Evolutionary conservation across 495 filamentous ascomycete genomes (phyloP).

Genomic region (Oidiodendron maius): DNA sequence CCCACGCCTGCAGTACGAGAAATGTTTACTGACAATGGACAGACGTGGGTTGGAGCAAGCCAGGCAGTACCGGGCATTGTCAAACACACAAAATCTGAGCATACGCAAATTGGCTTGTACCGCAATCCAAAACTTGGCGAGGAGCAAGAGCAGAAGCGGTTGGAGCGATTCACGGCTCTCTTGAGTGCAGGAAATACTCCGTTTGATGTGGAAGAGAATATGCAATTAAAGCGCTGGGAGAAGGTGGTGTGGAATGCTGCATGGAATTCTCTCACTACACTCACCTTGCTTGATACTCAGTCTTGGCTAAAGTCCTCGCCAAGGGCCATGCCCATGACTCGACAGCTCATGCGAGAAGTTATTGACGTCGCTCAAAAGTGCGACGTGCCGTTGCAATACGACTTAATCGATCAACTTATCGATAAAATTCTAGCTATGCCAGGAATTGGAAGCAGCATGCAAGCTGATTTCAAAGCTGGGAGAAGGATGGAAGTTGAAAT

Average conservation of each 20-base stretch:
- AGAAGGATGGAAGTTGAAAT: conserved; percentile 46
- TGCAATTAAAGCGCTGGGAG: conserved; percentile 45
- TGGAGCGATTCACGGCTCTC: conserved; percentile 33
- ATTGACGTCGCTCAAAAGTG: conserved; percentile 38
- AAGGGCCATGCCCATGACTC: conserved; percentile 37
- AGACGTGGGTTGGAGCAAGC: conserved; percentile 45
- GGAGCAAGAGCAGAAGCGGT: conserved; percentile 24
- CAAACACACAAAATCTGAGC: conserved; percentile 40
- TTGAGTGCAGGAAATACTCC: conserved; percentile 32
- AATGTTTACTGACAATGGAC: too few relatives aligned
- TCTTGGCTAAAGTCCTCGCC: conserved; percentile 36
- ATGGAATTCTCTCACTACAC: conserved; percentile 46
- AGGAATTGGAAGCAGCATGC: conserved; percentile 44
- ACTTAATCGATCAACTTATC: conserved; percentile 36
- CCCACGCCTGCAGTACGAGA: neutral
- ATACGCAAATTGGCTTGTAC: conserved; percentile 44
- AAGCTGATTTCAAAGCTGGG: conserved; percentile 36
- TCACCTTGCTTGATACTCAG: conserved; percentile 44
- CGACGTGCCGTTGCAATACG: conserved; percentile 34
- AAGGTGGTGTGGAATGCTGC: conserved; percentile 52
- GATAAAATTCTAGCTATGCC: conserved; percentile 36
- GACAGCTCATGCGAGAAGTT: conserved; percentile 41
- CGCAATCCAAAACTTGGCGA: conserved; percentile 26
- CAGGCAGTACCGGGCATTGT: conserved; percentile 40
- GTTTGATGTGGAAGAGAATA: conserved; percentile 34